Evolutionary conservation across 2,329 filamentous ascomycete genomes (phyloP).

Genomic region (Dichotomopilus funicola): DNA sequence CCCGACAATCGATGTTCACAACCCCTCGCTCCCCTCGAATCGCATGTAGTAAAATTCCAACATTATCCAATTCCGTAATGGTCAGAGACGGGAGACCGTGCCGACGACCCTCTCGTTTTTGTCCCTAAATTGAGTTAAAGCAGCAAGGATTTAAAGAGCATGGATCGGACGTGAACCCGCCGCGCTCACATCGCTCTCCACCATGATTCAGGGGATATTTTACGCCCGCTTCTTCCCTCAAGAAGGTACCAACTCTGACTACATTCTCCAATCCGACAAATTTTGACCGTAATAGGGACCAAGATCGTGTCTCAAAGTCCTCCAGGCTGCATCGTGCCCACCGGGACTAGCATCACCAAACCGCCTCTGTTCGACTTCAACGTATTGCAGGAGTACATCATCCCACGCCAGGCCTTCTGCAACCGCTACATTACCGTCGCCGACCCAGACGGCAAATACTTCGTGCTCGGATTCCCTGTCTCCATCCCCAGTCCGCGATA

Average conservation of each 20-base stretch:
- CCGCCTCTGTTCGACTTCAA: conserved; percentile 75
- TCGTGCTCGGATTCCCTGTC: conserved; percentile 81
- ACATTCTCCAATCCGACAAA: not conserved
- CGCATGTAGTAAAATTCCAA: too few species aligned
- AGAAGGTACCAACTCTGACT: conserved; percentile 42
- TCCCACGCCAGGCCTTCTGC: conserved; percentile 91
- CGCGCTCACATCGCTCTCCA: conserved; percentile 9
- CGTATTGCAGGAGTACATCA: conserved; percentile 83
- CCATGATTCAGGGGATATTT: conserved; percentile 65
- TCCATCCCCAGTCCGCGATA: conserved; percentile 79
- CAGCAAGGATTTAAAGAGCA: not conserved
- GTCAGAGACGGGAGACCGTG: too few species aligned
- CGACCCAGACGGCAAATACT: conserved; percentile 62
- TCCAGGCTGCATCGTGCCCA: conserved; percentile 53
- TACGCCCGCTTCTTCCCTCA: conserved; percentile 63
- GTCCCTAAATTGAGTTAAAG: not conserved
- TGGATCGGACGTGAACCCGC: not conserved
- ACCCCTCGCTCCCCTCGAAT: too few species aligned
- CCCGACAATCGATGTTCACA: too few species aligned
- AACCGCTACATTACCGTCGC: conserved; percentile 81
- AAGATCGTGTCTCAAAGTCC: conserved; percentile 58
- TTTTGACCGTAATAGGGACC: conserved; percentile 40
- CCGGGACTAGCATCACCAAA: conserved; percentile 35
- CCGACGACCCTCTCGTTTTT: too few species aligned
- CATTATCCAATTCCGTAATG: too few species aligned